Percentiles rank a stretch among this genome's conserved stretches.
Conservation (phyloP, 345 rosid species). For the Punica granatum region DNA sequence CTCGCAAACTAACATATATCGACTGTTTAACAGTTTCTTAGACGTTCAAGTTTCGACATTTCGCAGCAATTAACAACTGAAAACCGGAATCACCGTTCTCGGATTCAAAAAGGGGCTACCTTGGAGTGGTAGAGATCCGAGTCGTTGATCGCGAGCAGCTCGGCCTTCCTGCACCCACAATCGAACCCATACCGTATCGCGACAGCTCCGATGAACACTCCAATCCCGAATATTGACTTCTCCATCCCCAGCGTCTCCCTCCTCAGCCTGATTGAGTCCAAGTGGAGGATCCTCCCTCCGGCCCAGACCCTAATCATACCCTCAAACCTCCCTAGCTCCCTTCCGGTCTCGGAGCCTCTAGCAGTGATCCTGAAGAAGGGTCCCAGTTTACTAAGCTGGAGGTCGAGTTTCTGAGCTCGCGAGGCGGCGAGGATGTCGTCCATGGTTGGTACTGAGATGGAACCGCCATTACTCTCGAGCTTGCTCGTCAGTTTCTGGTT, state of each 20-base stretch:
- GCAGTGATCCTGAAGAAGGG: conserved; percentile 83
- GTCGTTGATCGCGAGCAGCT: conserved; percentile 91
- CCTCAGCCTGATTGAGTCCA: conserved; percentile 63
- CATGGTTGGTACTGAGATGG: conserved; percentile 50
- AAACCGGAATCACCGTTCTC: background rate
- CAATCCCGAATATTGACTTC: conserved; percentile 74
- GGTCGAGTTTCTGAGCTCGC: conserved; percentile 62
- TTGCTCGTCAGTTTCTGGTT: background rate
- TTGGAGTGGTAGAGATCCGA: conserved; percentile 81
- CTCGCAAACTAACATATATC: background rate
- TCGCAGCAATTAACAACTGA: background rate
- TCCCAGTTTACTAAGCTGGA: conserved; percentile 60
- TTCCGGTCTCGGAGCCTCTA: conserved; percentile 38
- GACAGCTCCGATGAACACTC: conserved; percentile 84
- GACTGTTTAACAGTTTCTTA: background rate
- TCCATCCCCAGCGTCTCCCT: conserved; percentile 74
- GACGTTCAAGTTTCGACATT: background rate
- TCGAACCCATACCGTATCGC: conserved; percentile 77
- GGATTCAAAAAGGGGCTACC: conserved; percentile 23
- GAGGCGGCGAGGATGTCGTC: conserved; percentile 57
- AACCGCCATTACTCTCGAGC: background rate
- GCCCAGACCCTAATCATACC: conserved; percentile 52
- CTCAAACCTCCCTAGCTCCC: conserved; percentile 71
- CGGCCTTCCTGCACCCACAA: conserved; percentile 61
- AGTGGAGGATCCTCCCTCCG: conserved; percentile 68